Evolutionary conservation across 2,329 filamentous ascomycete species (phyloP), one percentile per base, ranked within the genome.

Genomic region (Cladophialophora carrionii): DNA sequence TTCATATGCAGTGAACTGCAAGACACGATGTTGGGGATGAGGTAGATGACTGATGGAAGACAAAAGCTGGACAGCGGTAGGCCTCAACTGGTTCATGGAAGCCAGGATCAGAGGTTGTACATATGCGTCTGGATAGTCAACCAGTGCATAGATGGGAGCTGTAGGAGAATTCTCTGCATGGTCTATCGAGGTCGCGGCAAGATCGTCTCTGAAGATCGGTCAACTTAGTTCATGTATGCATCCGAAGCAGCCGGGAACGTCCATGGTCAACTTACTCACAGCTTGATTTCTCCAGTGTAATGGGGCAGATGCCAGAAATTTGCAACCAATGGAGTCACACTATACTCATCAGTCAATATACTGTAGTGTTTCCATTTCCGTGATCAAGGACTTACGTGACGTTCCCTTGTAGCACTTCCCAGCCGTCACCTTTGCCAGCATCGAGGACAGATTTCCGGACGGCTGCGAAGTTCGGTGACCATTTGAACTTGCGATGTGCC

Each of bases 1-100:
- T 77, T 99, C 95, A 78, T 99, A 99, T 37, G 90, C 86, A 2
- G 87, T 85, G 74, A 96, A 93, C 76, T 97, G 90, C 2, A 99
- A 82, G 3, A 92, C 73, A 29, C 81, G 82, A 17, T 78, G 74
- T 14, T 76, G 75, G 20, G 76, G 74, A 8, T 78, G 75, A 71
- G 79, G 82, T 9, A 87, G 74, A 41, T 82, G 77, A n/a, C 77
- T 76, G 61, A 81, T 71, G 43, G 81, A 75, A 71, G 82, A 76
- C 59, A 91, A 83, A 56, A 88, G 75, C 31, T 84, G 82, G 74
- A 86, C 86, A 0, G 79, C 76, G 3, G 78, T 78, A 20, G 79
- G 68, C 0, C 88, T 85, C 6, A 95, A 81, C 26, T 85, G 80
- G 57, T 85, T 75, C 24, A 98, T 80, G n/a, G 92, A 90, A 22